Evolutionary conservation across 1,284 basidiomycete genomes (phyloP).

Genomic region (Lentinula novae-zelandiae): DNA sequence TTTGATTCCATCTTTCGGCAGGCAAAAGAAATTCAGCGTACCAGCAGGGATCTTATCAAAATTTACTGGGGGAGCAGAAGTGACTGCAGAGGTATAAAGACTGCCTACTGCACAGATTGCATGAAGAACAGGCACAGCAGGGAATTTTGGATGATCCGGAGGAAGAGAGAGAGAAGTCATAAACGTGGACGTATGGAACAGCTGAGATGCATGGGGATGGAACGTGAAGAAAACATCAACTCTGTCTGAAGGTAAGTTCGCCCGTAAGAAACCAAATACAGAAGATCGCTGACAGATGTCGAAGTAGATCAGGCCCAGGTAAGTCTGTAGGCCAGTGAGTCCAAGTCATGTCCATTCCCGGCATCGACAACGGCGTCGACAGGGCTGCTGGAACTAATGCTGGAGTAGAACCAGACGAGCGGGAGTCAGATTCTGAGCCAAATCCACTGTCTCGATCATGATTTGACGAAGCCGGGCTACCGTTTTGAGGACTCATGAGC

Average conservation of each 20-base stretch:
- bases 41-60: constrained; percentile 45
- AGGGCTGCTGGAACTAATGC: neutral
- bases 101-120: constrained; percentile 75
- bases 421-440: constrained; percentile 4
- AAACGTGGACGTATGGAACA: constrained; percentile 65
- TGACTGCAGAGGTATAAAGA: constrained; percentile 58
- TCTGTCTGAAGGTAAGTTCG: constrained; percentile 29
- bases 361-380: neutral
- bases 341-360: constrained; percentile 42
- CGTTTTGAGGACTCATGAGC: constrained; percentile 1
- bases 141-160: constrained; percentile 69
- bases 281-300: constrained; percentile 52
- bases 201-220: constrained; percentile 62
- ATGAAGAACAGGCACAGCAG: constrained; percentile 62
- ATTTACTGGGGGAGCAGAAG: constrained; percentile 48
- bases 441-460: constrained; percentile 5
- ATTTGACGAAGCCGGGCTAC: constrained; percentile 1
- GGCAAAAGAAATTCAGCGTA: constrained; percentile 20
- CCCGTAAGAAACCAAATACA: neutral
- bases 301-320: constrained; percentile 54
- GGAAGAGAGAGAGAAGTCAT: constrained; percentile 59
- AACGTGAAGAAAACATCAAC: constrained; percentile 71
- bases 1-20: neutral
- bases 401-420: constrained; percentile 7
- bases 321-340: constrained; percentile 62